Conservation (phyloP, 805 yeast species). For the Candida morakotiae region DNA sequence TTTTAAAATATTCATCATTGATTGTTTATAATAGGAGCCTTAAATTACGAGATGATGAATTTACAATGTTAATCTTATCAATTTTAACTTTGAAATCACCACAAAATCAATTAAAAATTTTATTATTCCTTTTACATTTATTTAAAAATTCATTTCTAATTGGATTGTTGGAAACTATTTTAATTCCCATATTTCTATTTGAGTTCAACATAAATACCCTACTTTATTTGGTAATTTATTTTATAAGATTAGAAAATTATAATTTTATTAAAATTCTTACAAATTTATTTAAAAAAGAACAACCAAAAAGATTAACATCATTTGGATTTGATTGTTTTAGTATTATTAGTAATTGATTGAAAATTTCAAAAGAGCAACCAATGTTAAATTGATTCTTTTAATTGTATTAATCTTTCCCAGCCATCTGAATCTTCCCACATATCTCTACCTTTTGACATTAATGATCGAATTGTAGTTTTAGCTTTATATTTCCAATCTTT, state of each 20-base stretch:
- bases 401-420: conserved; percentile 59
- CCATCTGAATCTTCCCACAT: conserved; percentile 80
- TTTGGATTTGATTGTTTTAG: conserved; percentile 19
- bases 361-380: too few species aligned
- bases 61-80: conserved; percentile 6
- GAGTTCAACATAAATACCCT: conserved; percentile 4
- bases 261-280: neutral
- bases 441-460: conserved; percentile 73
- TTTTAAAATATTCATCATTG: neutral
- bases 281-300: neutral
- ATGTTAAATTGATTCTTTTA: conserved; percentile 45
- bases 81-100: conserved; percentile 6
- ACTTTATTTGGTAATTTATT: conserved; percentile 6
- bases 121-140: conserved; percentile 5
- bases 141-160: conserved; percentile 2
- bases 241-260: conserved; percentile 6
- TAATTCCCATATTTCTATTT: conserved; percentile 5
- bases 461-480: conserved; percentile 61
- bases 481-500: conserved; percentile 90
- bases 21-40: neutral
- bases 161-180: conserved; percentile 6
- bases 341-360: conserved; percentile 20
- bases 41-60: neutral
- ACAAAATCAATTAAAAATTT: neutral
- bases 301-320: conserved; percentile 17